A percentile compares a stretch with the other conserved stretches of the same genome.
These are phyloP conservation scores for Colletotrichum tamarilloi DNA, from an alignment of 2,329 filamentous ascomycete genomes.

Conservation along the genomic window DNA sequence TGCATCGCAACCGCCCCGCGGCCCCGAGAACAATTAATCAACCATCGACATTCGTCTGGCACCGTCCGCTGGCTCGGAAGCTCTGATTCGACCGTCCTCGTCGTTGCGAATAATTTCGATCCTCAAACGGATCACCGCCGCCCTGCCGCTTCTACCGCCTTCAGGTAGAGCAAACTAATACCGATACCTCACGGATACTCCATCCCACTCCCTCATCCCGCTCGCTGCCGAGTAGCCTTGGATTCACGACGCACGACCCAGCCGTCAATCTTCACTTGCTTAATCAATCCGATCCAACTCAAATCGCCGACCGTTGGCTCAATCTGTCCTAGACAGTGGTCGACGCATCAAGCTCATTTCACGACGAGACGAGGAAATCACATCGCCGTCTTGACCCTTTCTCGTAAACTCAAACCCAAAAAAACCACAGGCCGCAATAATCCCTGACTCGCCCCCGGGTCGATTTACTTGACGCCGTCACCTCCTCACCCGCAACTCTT, in stretches of 20 bases:
- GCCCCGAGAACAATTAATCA: slow-evolving; percentile 21
- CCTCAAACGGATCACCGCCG: slow-evolving; percentile 4
- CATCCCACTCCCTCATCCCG: neutral
- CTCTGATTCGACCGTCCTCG: neutral
- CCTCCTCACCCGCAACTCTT: slow-evolving; percentile 19
- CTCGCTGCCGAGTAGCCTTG: neutral
- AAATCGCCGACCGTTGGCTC: slow-evolving; percentile 4
- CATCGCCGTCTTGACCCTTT: slow-evolving; percentile 3
- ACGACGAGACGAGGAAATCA: slow-evolving; percentile 8
- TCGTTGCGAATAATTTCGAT: slow-evolving; percentile 5
- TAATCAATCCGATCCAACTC: slow-evolving; percentile 26
- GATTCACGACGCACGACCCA: slow-evolving; percentile 6
- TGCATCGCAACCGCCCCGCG: slow-evolving; percentile 16
- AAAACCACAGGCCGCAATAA: neutral
- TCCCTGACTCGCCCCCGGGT: slow-evolving; percentile 29
- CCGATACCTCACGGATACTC: neutral
- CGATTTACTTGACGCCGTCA: slow-evolving; percentile 34
- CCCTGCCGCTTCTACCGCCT: slow-evolving; percentile 27
- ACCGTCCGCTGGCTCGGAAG: slow-evolving; percentile 29
- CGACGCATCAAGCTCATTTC: slow-evolving; percentile 17
- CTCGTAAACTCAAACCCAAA: slow-evolving; percentile 8
- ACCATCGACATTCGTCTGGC: slow-evolving; percentile 30
- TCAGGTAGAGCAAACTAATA: slow-evolving; percentile 12
- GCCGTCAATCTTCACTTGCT: slow-evolving; percentile 22
- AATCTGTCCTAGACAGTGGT: slow-evolving; percentile 30